phyloP scores from a whole-genome alignment of 148 eudicot genomes.

The Heliamphora exappendiculata region DNA sequence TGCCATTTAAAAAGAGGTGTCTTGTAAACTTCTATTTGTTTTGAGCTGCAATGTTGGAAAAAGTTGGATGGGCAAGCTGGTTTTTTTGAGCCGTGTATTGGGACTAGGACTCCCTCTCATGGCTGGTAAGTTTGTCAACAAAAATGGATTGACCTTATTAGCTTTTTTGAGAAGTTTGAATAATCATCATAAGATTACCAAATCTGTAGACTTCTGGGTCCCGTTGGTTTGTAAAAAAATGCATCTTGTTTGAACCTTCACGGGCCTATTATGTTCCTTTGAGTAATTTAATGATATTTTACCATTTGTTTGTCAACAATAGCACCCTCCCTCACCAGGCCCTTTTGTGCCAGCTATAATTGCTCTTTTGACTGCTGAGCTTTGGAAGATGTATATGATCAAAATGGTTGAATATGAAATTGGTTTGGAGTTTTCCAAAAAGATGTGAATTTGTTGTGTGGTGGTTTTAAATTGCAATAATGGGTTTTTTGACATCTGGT shows the following conservation, averaged over 20 bases:
- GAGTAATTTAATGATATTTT: neutral
- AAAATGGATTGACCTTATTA: constrained; percentile 15
- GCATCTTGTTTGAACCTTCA: neutral
- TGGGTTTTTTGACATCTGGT: neutral
- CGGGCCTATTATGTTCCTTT: neutral
- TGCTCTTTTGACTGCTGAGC: constrained; percentile 13
- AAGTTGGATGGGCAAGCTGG: neutral
- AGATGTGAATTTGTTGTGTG: constrained; percentile 1
- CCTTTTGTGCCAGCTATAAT: constrained; percentile 16
- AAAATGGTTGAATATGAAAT: constrained; percentile 12
- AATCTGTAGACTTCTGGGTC: constrained; percentile 9
- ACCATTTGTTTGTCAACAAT: constrained; percentile 6
- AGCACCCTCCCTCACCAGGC: constrained; percentile 15
- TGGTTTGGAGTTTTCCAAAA: neutral
- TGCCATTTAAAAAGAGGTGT: neutral
- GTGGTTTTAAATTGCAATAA: neutral
- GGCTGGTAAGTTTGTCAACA: constrained; percentile 8
- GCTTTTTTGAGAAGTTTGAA: neutral
- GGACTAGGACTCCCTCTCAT: neutral
- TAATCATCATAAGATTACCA: neutral
- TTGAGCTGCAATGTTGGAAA: neutral
- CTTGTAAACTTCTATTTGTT: neutral
- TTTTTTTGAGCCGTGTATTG: constrained; percentile 14
- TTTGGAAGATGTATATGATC: neutral
- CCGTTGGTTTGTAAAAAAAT: neutral